phyloP scores from a whole-genome alignment of 1,284 basidiomycete species.

The Hypsizygus ulmarius region DNA sequence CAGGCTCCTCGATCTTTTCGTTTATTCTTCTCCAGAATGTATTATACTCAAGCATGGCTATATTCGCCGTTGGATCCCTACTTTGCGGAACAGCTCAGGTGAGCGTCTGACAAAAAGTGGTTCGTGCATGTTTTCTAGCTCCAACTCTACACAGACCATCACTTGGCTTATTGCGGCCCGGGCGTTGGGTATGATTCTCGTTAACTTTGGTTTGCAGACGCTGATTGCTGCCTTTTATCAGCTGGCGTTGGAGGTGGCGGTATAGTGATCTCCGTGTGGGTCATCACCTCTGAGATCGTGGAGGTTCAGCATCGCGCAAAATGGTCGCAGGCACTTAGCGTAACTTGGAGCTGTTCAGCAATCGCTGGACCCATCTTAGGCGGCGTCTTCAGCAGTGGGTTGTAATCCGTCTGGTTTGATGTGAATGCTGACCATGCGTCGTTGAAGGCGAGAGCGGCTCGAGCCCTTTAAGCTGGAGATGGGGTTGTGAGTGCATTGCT shows the following conservation, averaged over 20 bases:
- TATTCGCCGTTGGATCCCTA: constrained; percentile 70
- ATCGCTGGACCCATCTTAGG: constrained; percentile 76
- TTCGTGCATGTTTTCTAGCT: constrained; percentile 7
- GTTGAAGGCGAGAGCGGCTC: constrained; percentile 22
- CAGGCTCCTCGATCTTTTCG: constrained; percentile 4
- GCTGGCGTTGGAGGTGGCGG: constrained; percentile 78
- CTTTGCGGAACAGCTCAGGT: constrained; percentile 71
- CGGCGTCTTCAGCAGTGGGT: constrained; percentile 72
- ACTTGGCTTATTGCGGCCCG: constrained; percentile 43
- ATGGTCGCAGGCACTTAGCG: constrained; percentile 78
- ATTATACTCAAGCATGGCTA: constrained; percentile 63
- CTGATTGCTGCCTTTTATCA: constrained; percentile 13
- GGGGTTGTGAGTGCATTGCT: constrained; percentile 62
- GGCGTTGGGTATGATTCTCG: constrained; percentile 37
- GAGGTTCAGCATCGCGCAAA: constrained; percentile 63
- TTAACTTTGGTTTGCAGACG: not conserved
- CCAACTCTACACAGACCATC: constrained; percentile 46
- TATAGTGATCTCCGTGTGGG: constrained; percentile 79
- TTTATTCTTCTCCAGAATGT: constrained; percentile 43
- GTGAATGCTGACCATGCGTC: not conserved
- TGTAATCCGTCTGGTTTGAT: constrained; percentile 1
- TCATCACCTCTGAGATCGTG: constrained; percentile 78
- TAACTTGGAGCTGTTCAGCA: constrained; percentile 82
- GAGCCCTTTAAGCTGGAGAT: constrained; percentile 61
- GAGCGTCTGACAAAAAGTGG: constrained; percentile 21